Conservation (phyloP, 345 rosid genomes). For the Pugionium cornutum region DNA sequence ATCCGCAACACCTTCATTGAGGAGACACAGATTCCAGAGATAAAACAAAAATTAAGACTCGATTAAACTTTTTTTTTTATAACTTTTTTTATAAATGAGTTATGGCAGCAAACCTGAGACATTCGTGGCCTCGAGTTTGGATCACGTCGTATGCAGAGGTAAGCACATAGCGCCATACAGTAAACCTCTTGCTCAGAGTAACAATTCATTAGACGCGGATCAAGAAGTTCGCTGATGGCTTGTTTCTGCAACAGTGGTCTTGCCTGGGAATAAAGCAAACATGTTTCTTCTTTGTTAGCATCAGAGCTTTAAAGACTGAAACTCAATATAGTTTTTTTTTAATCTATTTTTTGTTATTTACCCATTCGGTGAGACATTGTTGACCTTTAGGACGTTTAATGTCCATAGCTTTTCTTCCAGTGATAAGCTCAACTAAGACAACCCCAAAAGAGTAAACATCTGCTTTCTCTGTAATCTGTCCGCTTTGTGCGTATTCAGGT, state of each 20-base stretch:
- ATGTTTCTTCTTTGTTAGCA: constrained; percentile 13
- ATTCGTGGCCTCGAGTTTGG: constrained; percentile 87
- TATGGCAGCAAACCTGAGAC: constrained; percentile 71
- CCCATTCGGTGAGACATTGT: constrained; percentile 98
- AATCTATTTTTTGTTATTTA: constrained; percentile 31
- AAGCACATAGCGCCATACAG: constrained; percentile 87
- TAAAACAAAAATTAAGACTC: not conserved
- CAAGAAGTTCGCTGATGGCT: constrained; percentile 71
- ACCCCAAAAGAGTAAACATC: constrained; percentile 96
- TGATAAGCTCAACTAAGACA: constrained; percentile 89
- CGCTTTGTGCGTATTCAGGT: constrained; percentile 96
- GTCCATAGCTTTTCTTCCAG: constrained; percentile 97
- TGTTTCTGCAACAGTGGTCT: constrained; percentile 79
- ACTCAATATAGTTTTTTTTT: not conserved
- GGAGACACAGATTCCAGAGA: constrained; percentile 14
- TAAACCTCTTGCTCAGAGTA: constrained; percentile 67
- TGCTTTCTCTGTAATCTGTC: constrained; percentile 96
- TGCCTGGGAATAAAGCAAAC: constrained; percentile 51
- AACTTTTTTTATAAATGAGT: constrained; percentile 9
- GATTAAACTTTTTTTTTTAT: not conserved
- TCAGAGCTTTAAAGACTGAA: constrained; percentile 4
- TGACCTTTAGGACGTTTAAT: constrained; percentile 85
- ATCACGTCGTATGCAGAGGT: constrained; percentile 81
- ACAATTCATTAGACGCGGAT: constrained; percentile 61
- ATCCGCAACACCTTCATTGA: constrained; percentile 75